Percentiles rank a stretch among this genome's conserved stretches.
phyloP scores from a whole-genome alignment of 1,284 basidiomycete genomes.

The Marasmius sp. region DNA sequence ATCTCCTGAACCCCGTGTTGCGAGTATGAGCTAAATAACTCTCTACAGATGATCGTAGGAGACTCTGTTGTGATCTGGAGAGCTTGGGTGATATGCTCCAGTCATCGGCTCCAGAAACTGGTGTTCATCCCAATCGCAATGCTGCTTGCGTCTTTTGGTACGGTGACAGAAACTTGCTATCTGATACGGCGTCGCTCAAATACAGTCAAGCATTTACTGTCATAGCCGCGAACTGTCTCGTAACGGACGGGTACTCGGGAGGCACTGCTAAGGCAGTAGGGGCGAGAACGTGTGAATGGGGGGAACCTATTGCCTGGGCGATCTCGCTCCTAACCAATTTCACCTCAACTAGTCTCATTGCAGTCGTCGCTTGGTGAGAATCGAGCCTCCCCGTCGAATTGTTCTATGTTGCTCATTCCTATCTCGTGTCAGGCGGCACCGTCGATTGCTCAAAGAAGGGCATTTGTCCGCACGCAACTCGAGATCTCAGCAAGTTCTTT shows the following conservation, averaged over 20 bases:
- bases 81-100: not conserved
- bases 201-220: not conserved
- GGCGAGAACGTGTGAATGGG: conserved; percentile 6
- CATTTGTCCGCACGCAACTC: not conserved
- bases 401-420: too few relatives aligned
- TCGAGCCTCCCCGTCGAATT: too few relatives aligned
- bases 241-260: not conserved
- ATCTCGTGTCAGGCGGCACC: not conserved
- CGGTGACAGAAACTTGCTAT: not conserved
- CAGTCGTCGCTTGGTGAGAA: conserved; percentile 6
- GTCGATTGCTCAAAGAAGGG: not conserved
- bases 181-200: not conserved
- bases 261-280: not conserved
- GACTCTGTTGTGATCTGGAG: not conserved
- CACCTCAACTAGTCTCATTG: conserved; percentile 4
- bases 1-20: not conserved
- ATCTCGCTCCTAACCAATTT: conserved; percentile 8
- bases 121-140: not conserved
- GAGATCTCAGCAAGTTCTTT: not conserved
- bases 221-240: conserved; percentile 5
- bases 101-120: not conserved
- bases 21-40: not conserved
- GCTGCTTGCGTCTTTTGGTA: not conserved
- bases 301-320: conserved; percentile 8
- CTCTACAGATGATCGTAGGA: not conserved